Evolutionary conservation across 345 rosid genomes (phyloP), one percentile per base, ranked within the genome.

Genomic region (Melastoma malabathricum): DNA sequence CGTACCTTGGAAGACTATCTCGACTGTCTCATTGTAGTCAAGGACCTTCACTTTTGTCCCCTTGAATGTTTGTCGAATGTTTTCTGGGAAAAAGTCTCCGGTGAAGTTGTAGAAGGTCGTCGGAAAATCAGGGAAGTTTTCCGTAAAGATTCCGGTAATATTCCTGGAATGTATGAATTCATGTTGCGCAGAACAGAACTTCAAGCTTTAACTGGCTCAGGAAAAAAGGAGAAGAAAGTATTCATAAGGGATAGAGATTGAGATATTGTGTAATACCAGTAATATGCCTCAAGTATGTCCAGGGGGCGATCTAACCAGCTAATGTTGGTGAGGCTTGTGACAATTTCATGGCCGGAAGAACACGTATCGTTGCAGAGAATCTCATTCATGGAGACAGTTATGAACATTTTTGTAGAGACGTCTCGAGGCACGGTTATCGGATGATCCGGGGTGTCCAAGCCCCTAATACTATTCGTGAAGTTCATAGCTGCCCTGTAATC

Each of bases 1-100:
- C 13, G 68, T 64, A 47, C 64, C 64, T 64, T 64, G 68, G 44
- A 58, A 59, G 7, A 64, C 59, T 23, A 59, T 41, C 49, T 64
- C 68, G 18, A 58, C 55, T 2, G 46, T 13, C 46, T 58, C 68
- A 20, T 49, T 49, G 18, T 43, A 64, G 34, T 17, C 18, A n/a
- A 59, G 4, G 1, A 68, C 56, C 27, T 55, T 72, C 18, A 59
- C 73, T 59, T 54, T 51, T 19, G 64, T 64, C 41, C 55, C 66
- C 48, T 48, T n/a, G 18, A 18, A 16, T 4, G 65, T 49, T 15
- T 25, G n/a, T 4, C 17, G 15, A 23, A 43, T 15, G 13, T 29
- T 14, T 18, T 23, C 18, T 6, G 3, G n/a, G 34, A 8, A 10
- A 47, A 20, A 17, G 27, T 51, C 43, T 20, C 38, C 59, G 0